Evolutionary conservation across 225 moss, liverwort and hornwort genomes (phyloP).

Genomic region (Straminergon stramineum): DNA sequence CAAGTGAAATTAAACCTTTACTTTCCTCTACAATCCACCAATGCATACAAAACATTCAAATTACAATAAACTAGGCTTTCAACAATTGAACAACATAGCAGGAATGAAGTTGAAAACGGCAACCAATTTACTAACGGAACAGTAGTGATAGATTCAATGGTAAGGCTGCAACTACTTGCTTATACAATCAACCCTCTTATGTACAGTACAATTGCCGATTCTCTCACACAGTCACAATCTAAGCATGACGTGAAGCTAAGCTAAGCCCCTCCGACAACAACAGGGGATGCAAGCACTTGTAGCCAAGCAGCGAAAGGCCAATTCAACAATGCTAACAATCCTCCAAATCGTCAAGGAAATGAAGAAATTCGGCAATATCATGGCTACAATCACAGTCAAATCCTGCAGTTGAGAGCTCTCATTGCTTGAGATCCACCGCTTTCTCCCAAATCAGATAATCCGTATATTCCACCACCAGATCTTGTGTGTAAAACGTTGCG

Average conservation of each 20-base stretch:
- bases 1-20: neutral
- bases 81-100: neutral
- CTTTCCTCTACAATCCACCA: neutral
- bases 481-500: neutral
- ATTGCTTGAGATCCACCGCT: neutral
- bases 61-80: neutral
- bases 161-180: neutral
- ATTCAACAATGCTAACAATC: neutral
- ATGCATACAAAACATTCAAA: neutral
- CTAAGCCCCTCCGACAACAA: neutral
- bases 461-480: neutral
- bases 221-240: neutral
- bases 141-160: neutral
- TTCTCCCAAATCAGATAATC: neutral
- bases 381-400: neutral
- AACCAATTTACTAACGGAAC: neutral
- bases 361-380: neutral
- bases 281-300: neutral
- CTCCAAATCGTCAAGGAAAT: neutral
- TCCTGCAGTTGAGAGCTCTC: neutral
- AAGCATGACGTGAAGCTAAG: neutral
- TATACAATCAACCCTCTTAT: neutral
- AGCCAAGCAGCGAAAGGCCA: neutral
- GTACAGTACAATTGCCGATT: no score
- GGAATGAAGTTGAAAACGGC: neutral